Evolutionary conservation across 2,329 filamentous ascomycete genomes (phyloP).

Genomic region (Pseudocercospora macadamiae): DNA sequence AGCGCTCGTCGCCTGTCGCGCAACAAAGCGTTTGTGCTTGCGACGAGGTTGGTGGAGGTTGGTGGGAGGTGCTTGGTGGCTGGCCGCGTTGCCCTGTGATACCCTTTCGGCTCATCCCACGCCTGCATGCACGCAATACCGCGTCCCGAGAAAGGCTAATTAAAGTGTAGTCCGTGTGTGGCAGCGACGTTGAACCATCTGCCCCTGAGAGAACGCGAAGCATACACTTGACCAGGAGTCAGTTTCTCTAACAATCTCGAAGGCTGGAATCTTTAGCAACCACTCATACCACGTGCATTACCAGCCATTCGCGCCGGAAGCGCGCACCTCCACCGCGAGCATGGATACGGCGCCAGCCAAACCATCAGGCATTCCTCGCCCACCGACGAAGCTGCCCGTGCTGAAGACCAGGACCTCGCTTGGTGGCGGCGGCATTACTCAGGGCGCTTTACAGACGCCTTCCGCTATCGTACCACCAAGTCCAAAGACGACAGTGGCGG

Average conservation of each 20-base stretch:
- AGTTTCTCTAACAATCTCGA: not conserved
- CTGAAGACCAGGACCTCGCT: not conserved
- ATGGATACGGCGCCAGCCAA: slow-evolving; percentile 1
- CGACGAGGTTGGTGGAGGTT: not conserved
- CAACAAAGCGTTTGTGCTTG: not conserved
- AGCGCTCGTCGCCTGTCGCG: not conserved
- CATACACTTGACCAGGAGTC: slow-evolving; percentile 1
- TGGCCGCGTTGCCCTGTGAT: not conserved
- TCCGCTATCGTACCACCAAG: slow-evolving; percentile 1
- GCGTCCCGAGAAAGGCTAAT: too few species aligned
- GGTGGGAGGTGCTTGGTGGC: not conserved
- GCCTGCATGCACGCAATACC: too few species aligned
- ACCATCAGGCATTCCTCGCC: slow-evolving; percentile 6
- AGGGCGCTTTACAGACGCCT: not conserved
- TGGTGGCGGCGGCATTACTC: not conserved
- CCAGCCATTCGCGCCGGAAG: not conserved
- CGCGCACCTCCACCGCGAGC: not conserved
- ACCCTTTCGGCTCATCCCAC: too few species aligned
- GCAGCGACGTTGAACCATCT: too few species aligned
- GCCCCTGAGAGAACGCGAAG: not conserved
- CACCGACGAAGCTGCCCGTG: slow-evolving; percentile 1
- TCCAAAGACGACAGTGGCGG: slow-evolving; percentile 7
- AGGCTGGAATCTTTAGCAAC: not conserved
- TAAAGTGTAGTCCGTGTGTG: too few species aligned
- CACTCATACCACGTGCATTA: not conserved